Evolutionary conservation across 2,329 filamentous ascomycete genomes (phyloP).

Genomic region (Cyclaneusma minus): DNA sequence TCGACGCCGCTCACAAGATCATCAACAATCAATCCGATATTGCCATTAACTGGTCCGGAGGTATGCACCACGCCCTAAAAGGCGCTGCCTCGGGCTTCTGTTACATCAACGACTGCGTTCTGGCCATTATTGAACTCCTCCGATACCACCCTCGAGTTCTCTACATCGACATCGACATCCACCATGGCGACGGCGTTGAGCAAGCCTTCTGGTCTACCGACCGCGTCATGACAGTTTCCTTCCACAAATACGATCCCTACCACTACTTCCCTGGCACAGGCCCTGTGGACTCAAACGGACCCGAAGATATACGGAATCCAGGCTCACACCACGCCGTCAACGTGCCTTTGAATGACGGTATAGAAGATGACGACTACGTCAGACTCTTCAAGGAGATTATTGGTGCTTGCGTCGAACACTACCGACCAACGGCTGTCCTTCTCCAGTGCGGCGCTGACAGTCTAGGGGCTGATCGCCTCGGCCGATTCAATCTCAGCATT

Average conservation of each 20-base stretch:
- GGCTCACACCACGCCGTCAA: conserved; percentile 85
- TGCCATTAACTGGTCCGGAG: conserved; percentile 94
- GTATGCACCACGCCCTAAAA: conserved; percentile 91
- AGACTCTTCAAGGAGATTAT: conserved; percentile 74
- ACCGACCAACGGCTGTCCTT: conserved; percentile 81
- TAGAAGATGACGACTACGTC: conserved; percentile 80
- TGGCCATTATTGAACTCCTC: conserved; percentile 79
- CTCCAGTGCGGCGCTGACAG: conserved; percentile 94
- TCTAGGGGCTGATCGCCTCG: conserved; percentile 80
- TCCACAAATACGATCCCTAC: conserved; percentile 83
- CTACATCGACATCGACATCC: conserved; percentile 89
- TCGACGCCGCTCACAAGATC: conserved; percentile 83
- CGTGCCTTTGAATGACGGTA: conserved; percentile 78
- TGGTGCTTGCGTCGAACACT: conserved; percentile 61
- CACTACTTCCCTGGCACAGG: conserved; percentile 86
- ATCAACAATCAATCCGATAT: conserved; percentile 81
- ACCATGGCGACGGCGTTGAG: conserved; percentile 83
- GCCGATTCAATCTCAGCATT: conserved; percentile 93
- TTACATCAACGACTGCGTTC: conserved; percentile 97
- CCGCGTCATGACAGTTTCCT: conserved; percentile 82
- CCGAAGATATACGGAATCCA: conserved; percentile 66
- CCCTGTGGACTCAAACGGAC: conserved; percentile 72
- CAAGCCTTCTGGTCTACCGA: conserved; percentile 84
- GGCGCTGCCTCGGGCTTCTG: conserved; percentile 90
- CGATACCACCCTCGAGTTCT: conserved; percentile 71